These are phyloP conservation scores for Detonula confervacea DNA, from an alignment of 352 stramenopile species.

Conservation along the genomic window DNA sequence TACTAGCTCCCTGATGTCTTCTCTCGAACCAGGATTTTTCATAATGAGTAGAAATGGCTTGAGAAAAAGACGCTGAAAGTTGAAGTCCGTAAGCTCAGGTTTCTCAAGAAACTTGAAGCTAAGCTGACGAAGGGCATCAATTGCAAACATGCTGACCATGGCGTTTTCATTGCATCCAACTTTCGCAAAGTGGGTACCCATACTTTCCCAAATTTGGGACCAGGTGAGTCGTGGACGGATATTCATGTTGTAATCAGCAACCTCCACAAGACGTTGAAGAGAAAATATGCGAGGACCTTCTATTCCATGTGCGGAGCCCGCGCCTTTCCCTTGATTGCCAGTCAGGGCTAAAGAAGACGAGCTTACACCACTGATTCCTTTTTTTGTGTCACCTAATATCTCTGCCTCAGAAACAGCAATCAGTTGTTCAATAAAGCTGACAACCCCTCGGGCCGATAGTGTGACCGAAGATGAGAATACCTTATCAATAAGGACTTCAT, in stretches of 20 bases:
- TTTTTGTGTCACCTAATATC: slow-evolving; percentile 82
- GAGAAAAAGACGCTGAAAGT: slow-evolving; percentile 99
- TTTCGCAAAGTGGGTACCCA: slow-evolving; percentile 97
- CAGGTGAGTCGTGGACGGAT: slow-evolving; percentile 95
- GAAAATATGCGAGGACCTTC: slow-evolving; percentile 95
- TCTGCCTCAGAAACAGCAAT: slow-evolving; percentile 82
- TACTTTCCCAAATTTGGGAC: slow-evolving; percentile 96
- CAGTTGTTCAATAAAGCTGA: slow-evolving; percentile 84
- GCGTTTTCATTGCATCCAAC: slow-evolving; percentile 96
- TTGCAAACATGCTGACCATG: slow-evolving; percentile 97
- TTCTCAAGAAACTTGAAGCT: slow-evolving; percentile 99
- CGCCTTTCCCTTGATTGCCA: slow-evolving; percentile 30
- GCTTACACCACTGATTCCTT: slow-evolving; percentile 76
- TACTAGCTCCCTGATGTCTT: slow-evolving; percentile 83
- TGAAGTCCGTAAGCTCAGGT: slow-evolving; percentile 97
- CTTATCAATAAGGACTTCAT: slow-evolving; percentile 85
- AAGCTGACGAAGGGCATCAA: slow-evolving; percentile 99
- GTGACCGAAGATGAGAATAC: slow-evolving; percentile 84
- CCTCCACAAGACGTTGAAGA: slow-evolving; percentile 98
- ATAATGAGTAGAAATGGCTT: slow-evolving; percentile 91
- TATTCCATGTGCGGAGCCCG: slow-evolving; percentile 80
- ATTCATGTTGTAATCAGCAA: slow-evolving; percentile 99
- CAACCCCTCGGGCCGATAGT: slow-evolving; percentile 78
- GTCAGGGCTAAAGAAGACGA: slow-evolving; percentile 30
- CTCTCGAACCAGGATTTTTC: slow-evolving; percentile 71